Evolutionary conservation across 805 yeast genomes (phyloP).

Genomic region (Candida pseudofarinosa): DNA sequence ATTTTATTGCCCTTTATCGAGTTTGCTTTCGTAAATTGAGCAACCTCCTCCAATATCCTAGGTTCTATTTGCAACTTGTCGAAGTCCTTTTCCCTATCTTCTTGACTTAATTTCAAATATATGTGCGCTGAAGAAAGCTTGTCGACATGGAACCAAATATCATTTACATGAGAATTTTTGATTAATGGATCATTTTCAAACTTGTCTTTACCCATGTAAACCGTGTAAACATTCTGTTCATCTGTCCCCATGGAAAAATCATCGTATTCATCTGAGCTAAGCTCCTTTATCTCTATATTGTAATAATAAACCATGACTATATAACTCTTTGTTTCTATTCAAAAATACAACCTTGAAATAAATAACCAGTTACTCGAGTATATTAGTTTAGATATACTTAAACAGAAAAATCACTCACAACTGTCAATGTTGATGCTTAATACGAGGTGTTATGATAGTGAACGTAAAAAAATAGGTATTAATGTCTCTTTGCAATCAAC

Average conservation of each 20-base stretch:
- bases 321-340: too few species aligned
- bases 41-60: conserved; percentile 45
- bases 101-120: conserved; percentile 52
- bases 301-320: conserved; percentile 28
- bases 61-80: conserved; percentile 38
- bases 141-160: conserved; percentile 81
- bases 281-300: conserved; percentile 13
- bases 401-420: too few species aligned
- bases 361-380: too few species aligned
- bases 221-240: conserved; percentile 23
- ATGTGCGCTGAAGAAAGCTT: conserved; percentile 75
- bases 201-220: conserved; percentile 74
- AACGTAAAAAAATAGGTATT: too few species aligned
- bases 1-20: conserved; percentile 73
- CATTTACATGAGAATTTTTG: conserved; percentile 59
- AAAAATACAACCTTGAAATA: too few species aligned
- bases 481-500: too few species aligned
- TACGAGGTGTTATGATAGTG: too few species aligned
- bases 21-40: conserved; percentile 73
- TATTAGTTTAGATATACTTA: too few species aligned
- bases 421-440: too few species aligned
- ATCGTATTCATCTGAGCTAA: conserved; percentile 8
- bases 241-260: conserved; percentile 13
- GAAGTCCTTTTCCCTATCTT: conserved; percentile 47
- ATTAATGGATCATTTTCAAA: conserved; percentile 54